These are phyloP conservation scores for Cicer pinnatifidum DNA, from an alignment of 306 rosid species.

Conservation along the genomic window DNA sequence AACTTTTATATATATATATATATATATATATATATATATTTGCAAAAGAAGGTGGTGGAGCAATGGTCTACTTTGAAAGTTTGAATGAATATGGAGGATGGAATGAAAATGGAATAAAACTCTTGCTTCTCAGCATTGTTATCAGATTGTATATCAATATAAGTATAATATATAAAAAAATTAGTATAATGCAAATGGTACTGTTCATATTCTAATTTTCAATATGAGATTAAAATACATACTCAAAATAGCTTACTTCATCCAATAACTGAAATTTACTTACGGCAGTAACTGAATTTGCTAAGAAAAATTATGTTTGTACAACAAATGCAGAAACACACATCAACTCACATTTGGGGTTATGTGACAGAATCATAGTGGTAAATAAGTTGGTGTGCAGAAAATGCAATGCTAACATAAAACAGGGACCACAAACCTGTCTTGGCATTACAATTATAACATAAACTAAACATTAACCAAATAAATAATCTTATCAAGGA, in stretches of 20 bases:
- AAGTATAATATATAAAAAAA: not conserved
- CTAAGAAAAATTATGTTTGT: no score
- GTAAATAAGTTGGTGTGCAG: no score
- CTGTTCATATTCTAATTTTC: not conserved
- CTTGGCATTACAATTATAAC: no score
- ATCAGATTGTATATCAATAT: not conserved
- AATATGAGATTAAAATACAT: not conserved
- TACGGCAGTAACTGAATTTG: no score
- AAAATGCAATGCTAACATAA: no score
- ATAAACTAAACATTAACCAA: not conserved
- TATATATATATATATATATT: no score
- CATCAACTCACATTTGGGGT: no score
- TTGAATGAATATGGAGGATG: not conserved
- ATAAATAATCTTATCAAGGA: slow-evolving; percentile 22
- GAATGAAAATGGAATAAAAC: not conserved
- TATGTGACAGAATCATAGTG: no score
- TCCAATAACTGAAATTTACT: not conserved
- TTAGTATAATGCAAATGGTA: not conserved
- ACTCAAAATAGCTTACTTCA: not conserved
- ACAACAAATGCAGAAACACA: no score
- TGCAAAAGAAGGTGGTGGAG: not conserved
- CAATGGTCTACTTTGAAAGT: not conserved
- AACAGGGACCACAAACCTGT: no score
- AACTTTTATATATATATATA: no score
- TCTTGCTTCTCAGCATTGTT: not conserved